A percentile compares a stretch with the other conserved stretches of the same genome.
These are phyloP conservation scores for Decorospora gaudefroyi DNA, from an alignment of 2,329 filamentous ascomycete species.

Conservation along the genomic window DNA sequence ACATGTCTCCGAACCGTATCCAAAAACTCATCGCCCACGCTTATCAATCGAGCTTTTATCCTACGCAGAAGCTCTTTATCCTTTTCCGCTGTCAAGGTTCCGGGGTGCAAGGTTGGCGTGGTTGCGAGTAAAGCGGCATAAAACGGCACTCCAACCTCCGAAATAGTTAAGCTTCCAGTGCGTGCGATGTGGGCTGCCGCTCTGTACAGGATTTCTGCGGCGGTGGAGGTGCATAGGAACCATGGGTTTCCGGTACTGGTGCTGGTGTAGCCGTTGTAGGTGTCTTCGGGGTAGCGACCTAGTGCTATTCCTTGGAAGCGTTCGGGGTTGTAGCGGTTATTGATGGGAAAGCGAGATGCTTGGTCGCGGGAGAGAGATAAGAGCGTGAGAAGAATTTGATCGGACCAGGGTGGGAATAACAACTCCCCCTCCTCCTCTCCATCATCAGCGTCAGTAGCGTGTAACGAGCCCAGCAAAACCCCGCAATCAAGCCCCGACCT, in stretches of 20 bases:
- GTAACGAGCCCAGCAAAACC: slow-evolving; percentile 47
- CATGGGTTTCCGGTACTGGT: slow-evolving; percentile 47
- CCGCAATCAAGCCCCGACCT: slow-evolving; percentile 50
- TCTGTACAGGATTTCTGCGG: slow-evolving; percentile 49
- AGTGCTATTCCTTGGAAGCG: slow-evolving; percentile 44
- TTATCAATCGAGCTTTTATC: slow-evolving; percentile 41
- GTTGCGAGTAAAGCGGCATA: slow-evolving; percentile 43
- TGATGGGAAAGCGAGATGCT: slow-evolving; percentile 47
- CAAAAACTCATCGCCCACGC: slow-evolving; percentile 50
- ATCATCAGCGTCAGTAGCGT: slow-evolving; percentile 32
- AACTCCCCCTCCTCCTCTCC: slow-evolving; percentile 23
- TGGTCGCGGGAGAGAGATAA: slow-evolving; percentile 45
- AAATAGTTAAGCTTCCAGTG: slow-evolving; percentile 40
- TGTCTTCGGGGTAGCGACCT: slow-evolving; percentile 53
- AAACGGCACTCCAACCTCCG: slow-evolving; percentile 41
- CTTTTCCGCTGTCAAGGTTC: slow-evolving; percentile 41
- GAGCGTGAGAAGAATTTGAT: slow-evolving; percentile 47
- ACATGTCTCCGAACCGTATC: slow-evolving; percentile 49
- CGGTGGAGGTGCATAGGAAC: slow-evolving; percentile 52
- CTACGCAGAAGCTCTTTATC: no score
- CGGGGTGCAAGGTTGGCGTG: slow-evolving; percentile 26
- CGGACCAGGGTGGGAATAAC: slow-evolving; percentile 46
- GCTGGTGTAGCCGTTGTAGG: slow-evolving; percentile 47
- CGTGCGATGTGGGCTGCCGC: slow-evolving; percentile 39
- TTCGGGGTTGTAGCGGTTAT: slow-evolving; percentile 30